Percentiles rank a stretch among this genome's conserved stretches.
Evolutionary conservation across 2,329 filamentous ascomycete genomes (phyloP).

Genomic region (Diaporthe amygdali): DNA sequence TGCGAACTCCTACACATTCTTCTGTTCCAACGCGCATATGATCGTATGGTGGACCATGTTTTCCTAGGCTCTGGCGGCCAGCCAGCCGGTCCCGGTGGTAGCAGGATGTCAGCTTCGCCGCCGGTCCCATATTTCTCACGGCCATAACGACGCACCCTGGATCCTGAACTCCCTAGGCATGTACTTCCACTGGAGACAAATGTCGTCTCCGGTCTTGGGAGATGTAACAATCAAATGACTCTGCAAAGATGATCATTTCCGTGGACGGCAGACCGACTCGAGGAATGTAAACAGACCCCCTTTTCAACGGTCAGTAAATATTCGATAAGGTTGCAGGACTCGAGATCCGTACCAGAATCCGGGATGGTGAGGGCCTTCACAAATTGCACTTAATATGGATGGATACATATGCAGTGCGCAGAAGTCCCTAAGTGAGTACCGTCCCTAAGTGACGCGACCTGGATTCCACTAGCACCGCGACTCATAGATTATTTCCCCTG

Average conservation of each 20-base stretch:
- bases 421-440: neutral
- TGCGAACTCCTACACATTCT: neutral
- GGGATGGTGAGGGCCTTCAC: neutral
- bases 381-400: neutral
- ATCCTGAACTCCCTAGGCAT: neutral
- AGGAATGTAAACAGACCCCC: neutral
- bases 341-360: slow-evolving; percentile 1
- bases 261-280: neutral
- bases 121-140: neutral
- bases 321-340: neutral
- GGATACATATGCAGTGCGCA: slow-evolving; percentile 1
- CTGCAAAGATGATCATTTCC: slow-evolving; percentile 3
- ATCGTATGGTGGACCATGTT: no score
- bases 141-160: neutral
- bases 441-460: neutral
- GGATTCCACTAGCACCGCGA: neutral
- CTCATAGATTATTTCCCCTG: neutral
- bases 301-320: neutral
- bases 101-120: neutral
- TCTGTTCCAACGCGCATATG: neutral
- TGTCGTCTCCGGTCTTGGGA: neutral
- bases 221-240: neutral
- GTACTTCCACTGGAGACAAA: neutral
- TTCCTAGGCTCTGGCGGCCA: neutral
- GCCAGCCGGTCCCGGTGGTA: neutral